A percentile compares a stretch with the other conserved stretches of the same genome.
Conservation (phyloP, 495 filamentous ascomycete species). For the Lasiosphaeria ovina region DNA sequence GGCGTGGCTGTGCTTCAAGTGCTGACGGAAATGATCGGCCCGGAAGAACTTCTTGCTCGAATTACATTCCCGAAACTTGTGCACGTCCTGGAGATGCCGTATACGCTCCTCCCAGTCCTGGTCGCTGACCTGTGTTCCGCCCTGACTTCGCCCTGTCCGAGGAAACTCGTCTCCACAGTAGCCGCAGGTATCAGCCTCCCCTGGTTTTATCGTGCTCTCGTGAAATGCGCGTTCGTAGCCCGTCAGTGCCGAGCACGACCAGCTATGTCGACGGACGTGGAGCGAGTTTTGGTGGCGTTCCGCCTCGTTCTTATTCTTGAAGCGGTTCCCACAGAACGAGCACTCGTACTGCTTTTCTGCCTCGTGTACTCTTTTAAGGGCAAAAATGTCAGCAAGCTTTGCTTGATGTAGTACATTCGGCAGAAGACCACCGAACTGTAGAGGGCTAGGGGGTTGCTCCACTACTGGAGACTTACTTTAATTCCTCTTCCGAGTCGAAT, state of each 20-base stretch:
- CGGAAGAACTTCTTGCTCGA: slow-evolving; percentile 97
- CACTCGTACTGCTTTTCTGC: slow-evolving; percentile 96
- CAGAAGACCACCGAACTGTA: background rate
- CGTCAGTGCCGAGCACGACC: slow-evolving; percentile 90
- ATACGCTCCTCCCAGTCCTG: slow-evolving; percentile 81
- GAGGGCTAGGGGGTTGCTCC: background rate
- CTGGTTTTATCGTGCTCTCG: slow-evolving; percentile 59
- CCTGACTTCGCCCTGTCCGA: slow-evolving; percentile 50
- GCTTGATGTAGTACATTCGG: background rate
- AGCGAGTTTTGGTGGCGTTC: slow-evolving; percentile 97
- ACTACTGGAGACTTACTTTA: slow-evolving; percentile 69
- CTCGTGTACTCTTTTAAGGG: slow-evolving; percentile 59
- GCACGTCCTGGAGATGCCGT: slow-evolving; percentile 81
- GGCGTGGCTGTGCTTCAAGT: slow-evolving; percentile 96
- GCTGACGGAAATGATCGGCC: slow-evolving; percentile 96
- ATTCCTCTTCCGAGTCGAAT: slow-evolving; percentile 81
- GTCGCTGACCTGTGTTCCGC: slow-evolving; percentile 35
- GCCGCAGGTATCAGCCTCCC: slow-evolving; percentile 77
- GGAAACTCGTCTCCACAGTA: slow-evolving; percentile 95
- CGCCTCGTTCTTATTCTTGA: slow-evolving; percentile 99
- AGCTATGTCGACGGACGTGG: slow-evolving; percentile 91
- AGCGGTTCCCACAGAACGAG: slow-evolving; percentile 86
- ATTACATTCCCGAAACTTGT: slow-evolving; percentile 98
- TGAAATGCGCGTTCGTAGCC: slow-evolving; percentile 82
- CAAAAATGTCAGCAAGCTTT: slow-evolving; percentile 11